Base-by-base conservation (phyloP, 2,329 filamentous ascomycete species). In the Paramyrothecium roridum region DNA sequence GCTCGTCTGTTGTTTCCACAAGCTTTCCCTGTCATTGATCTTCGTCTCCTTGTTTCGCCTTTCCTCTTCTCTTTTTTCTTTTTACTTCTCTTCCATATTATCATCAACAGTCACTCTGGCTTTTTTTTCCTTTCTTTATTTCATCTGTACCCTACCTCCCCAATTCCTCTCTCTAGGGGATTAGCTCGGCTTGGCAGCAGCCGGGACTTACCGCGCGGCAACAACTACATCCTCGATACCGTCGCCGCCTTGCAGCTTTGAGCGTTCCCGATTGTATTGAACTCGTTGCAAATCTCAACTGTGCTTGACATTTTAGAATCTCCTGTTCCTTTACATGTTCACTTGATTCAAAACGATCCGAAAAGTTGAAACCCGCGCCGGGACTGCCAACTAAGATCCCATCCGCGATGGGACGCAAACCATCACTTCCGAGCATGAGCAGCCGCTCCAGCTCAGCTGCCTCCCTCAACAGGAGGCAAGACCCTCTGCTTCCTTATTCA, bases 391-490 rank as follows among this genome's bases (percentile, higher is more conserved):
- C 37, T 19, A 4, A 43, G 7, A 43, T 43, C 4, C 53, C 48
- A 52, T 55, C 53, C 45, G 54, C 50, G 26, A 70, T 67, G 67
- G 65, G 63, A 54, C 64, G 61, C 52, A 60, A 59, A 17, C 61
- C 63, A 55, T 68, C 69, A 57, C 63, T 71, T 59, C 60, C 65
- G 53, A 70, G 65, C 61, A 61, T 69, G 59, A 70, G 70, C 62
- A 71, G 69, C 63, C 67, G 69, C 48, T 69, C 69, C 47, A 73
- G 66, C 61, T 69, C 69, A 45, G 63, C 62, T 55, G 59, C 61
- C 49, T 67, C 67, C 17, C 56, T 61, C 33, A 63, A 65, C 55
- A 65, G 65, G 56, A 70, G 69, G 50, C 61, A 64, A 51, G 70
- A 73, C 20, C 63, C 67, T 22, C 52, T 75, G 46, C 56, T 75